Evolutionary conservation across 257 asterid species (phyloP), one percentile per base, ranked within the genome.

Genomic region (Ballota nigra): DNA sequence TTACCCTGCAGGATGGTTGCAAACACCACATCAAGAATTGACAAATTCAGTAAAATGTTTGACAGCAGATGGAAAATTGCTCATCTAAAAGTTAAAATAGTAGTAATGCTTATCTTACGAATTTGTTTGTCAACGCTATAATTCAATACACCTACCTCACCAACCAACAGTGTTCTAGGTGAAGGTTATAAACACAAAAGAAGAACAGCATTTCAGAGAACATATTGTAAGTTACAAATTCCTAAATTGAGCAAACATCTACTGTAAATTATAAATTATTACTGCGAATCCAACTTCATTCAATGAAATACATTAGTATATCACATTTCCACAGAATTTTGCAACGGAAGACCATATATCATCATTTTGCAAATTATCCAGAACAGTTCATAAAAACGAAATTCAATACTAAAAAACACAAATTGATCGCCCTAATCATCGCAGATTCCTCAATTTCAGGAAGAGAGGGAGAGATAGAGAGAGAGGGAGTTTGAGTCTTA

Each of bases 1-100:
- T 86, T 85, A 38, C 89, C 97, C 97, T 90, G 92, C 80, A 72
- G 74, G 61, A 83, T 63, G 33, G 73, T 62, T 5, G 23, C 33
- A 76, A 63, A 16, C 29, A 55, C 28, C 8, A 69, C 40, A 65
- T 59, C 28, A 72, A 41, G 11, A 73, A 68, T 64, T 62, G 45
- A 22, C 16, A 73, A 76, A 43, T 22, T 16, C 13, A 72, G 65
- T n/a, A 15, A 15, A 8, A 22, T 6, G 52, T 18, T n/a, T 23
- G 31, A 18, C 51, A 8, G 45, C 16, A 15, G 23, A 68, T 23
- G 31, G 56, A 11, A 47, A 12, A 59, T 31, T 36, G 26, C 18
- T 34, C 28, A 52, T n/a, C 22, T 28, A n/a, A 63, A 41, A 26
- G 20, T 38, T 22, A 43, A 24, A 41, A 70, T 5, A 51, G 18